Percentiles rank a stretch among this genome's conserved stretches.
These are phyloP conservation scores for Pseudisothecium myosuroides DNA, from an alignment of 225 moss, liverwort and hornwort species.

Conservation along the genomic window DNA sequence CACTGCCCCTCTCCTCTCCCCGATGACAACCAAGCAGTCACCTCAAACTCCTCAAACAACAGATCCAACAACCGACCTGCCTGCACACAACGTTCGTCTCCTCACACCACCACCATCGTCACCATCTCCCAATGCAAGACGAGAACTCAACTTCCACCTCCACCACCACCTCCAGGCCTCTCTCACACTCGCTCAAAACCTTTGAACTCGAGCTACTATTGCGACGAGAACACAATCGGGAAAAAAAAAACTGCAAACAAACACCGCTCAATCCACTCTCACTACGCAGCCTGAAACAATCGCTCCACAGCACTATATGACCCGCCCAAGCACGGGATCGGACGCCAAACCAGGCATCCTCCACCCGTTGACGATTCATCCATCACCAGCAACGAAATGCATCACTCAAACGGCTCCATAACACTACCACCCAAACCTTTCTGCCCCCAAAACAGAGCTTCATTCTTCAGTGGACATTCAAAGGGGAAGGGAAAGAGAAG, in stretches of 20 bases:
- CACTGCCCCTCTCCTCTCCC: background rate
- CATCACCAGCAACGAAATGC: slow-evolving; percentile 27
- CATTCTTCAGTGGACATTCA: slow-evolving; percentile 22
- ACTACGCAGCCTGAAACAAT: background rate
- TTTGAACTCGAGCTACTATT: background rate
- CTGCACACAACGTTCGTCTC: background rate
- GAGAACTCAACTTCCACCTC: background rate
- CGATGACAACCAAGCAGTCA: background rate
- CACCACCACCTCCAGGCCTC: background rate
- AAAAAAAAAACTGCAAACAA: background rate
- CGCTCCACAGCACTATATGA: background rate
- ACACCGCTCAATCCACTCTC: background rate
- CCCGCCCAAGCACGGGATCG: background rate
- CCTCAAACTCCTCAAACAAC: background rate
- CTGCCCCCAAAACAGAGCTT: background rate
- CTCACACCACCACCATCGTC: slow-evolving; percentile 1
- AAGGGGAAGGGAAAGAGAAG: background rate
- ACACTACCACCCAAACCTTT: background rate
- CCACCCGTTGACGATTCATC: slow-evolving; percentile 40
- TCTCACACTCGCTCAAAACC: background rate
- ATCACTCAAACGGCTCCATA: slow-evolving; percentile 19
- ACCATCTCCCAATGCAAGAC: background rate
- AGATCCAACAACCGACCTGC: slow-evolving; percentile 32
- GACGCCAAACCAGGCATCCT: slow-evolving; percentile 6
- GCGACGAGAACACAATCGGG: background rate